Conservation (phyloP, 768 basidiomycete species). For the Tylopilus balloui region DNA sequence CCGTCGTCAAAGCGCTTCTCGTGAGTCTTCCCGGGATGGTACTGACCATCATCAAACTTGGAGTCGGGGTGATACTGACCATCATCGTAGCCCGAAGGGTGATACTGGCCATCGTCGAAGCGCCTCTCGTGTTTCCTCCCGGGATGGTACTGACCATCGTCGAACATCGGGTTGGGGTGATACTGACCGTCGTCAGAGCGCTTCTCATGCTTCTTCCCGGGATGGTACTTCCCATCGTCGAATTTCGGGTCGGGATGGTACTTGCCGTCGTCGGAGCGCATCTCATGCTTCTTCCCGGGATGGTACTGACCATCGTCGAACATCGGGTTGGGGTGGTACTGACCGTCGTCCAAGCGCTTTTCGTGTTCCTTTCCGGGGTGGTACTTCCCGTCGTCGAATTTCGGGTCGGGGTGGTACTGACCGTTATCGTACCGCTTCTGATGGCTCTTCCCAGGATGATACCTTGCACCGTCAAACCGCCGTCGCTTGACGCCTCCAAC, state of each 20-base stretch:
- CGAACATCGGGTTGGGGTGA: slow-evolving; percentile 11
- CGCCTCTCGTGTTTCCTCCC: slow-evolving; percentile 2
- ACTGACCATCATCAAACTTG: neutral
- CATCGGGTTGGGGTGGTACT: neutral
- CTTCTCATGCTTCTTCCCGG: too few species aligned
- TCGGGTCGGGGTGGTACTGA: slow-evolving; percentile 2
- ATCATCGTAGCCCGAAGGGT: slow-evolving; percentile 9
- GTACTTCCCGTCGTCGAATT: neutral
- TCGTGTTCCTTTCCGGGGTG: neutral
- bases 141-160: slow-evolving; percentile 7
- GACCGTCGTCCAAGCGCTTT: slow-evolving; percentile 10
- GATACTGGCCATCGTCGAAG: slow-evolving; percentile 9
- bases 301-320: neutral
- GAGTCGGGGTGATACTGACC: slow-evolving; percentile 11
- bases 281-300: slow-evolving; percentile 2
- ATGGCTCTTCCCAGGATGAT: neutral
- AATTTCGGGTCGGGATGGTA: slow-evolving; percentile 1
- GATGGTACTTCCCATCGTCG: neutral
- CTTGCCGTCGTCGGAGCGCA: neutral
- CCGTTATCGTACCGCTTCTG: slow-evolving; percentile 16
- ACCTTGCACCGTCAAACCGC: neutral
- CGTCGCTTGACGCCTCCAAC: neutral
- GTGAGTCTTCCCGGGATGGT: neutral
- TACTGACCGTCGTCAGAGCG: neutral
- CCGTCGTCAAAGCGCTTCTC: slow-evolving; percentile 8